Percentiles rank a stretch among this genome's conserved stretches.
Evolutionary conservation across 2,329 filamentous ascomycete genomes (phyloP).

Genomic region (Dendryphion nanum): DNA sequence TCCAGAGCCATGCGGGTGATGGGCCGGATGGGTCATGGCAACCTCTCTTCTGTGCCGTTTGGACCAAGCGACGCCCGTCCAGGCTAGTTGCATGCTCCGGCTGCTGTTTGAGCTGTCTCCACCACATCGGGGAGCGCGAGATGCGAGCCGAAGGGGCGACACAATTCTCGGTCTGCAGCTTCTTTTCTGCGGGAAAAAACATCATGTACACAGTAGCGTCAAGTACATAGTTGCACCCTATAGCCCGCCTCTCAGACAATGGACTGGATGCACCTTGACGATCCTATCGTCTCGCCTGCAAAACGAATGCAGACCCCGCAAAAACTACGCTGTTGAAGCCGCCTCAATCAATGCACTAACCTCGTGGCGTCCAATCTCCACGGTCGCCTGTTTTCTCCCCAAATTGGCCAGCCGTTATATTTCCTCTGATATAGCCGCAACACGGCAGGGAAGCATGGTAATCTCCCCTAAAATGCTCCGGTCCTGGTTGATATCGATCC

Average conservation of each 20-base stretch:
- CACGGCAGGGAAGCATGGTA: slow-evolving; percentile 8
- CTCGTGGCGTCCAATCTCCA: slow-evolving; percentile 2
- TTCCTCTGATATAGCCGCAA: slow-evolving; percentile 1
- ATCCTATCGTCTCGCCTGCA: background rate
- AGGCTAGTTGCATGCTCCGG: background rate
- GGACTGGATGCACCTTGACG: background rate
- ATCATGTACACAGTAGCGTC: too few species aligned
- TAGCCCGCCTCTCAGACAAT: background rate
- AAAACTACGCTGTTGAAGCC: background rate
- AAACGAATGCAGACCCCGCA: slow-evolving; percentile 1
- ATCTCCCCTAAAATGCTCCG: slow-evolving; percentile 34
- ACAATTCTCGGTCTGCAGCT: too few species aligned
- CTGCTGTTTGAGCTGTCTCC: background rate
- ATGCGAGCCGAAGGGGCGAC: background rate
- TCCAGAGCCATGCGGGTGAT: slow-evolving; percentile 1
- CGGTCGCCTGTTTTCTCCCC: background rate
- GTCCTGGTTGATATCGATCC: slow-evolving; percentile 29
- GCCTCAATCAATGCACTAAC: background rate
- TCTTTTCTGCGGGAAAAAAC: too few species aligned
- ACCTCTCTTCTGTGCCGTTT: background rate
- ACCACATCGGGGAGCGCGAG: background rate
- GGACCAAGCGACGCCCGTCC: background rate
- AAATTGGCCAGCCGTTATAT: slow-evolving; percentile 9
- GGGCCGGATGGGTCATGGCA: slow-evolving; percentile 1
- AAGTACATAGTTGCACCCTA: background rate